Conservation (phyloP, 208 protist species). For the Trypanosoma scelopori region DNA sequence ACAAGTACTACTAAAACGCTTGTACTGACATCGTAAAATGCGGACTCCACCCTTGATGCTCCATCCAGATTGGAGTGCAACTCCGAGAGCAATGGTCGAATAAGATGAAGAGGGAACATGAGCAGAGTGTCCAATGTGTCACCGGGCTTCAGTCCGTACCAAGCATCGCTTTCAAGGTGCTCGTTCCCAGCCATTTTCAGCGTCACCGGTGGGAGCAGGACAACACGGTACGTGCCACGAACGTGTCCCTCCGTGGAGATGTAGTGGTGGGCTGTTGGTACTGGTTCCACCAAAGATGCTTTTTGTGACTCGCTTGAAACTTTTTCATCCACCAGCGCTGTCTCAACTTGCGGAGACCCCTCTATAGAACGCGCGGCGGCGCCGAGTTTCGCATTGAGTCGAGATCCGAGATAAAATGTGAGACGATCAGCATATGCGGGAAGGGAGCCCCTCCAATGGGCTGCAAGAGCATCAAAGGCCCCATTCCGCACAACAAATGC, state of each 20-base stretch:
- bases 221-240: conserved; percentile 24
- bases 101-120: conserved; percentile 70
- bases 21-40: conserved; percentile 50
- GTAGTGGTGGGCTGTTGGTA: conserved; percentile 25
- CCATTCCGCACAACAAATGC: conserved; percentile 40
- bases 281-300: not conserved
- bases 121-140: conserved; percentile 59
- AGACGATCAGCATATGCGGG: conserved; percentile 22
- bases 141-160: conserved; percentile 31
- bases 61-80: conserved; percentile 49
- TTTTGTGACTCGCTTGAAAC: not conserved
- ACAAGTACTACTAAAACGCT: conserved; percentile 71
- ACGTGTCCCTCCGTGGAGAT: conserved; percentile 26
- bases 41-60: conserved; percentile 43
- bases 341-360: not conserved
- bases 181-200: not conserved
- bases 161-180: not conserved
- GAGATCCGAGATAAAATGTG: conserved; percentile 6
- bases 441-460: conserved; percentile 21
- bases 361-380: conserved; percentile 5
- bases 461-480: conserved; percentile 33
- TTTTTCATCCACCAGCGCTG: not conserved
- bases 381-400: conserved; percentile 10
- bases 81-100: conserved; percentile 59
- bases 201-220: conserved; percentile 13